Evolutionary conservation across 2,329 filamentous ascomycete species (phyloP).

Genomic region (Aspergillus sp.): DNA sequence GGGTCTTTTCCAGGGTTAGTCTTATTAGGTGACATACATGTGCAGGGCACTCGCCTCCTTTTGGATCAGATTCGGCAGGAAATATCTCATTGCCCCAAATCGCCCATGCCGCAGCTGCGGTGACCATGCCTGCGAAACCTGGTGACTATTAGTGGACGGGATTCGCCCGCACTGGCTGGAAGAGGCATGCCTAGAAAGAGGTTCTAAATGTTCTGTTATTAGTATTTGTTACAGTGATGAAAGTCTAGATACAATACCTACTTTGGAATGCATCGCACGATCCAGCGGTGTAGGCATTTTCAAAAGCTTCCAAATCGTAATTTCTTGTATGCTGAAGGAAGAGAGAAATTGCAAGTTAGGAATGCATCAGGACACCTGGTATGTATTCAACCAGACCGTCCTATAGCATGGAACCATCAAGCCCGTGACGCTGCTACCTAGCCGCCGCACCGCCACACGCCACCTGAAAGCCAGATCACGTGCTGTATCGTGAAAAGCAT

Average conservation of each 20-base stretch:
- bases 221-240: not conserved
- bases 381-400: not conserved
- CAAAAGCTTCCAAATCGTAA: not conserved
- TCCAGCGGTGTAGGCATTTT: conserved; percentile 71
- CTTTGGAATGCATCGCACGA: conserved; percentile 68
- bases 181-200: conserved; percentile 62
- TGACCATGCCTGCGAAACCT: conserved; percentile 80
- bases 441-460: conserved; percentile 14
- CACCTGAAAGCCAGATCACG: not conserved
- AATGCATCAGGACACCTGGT: not conserved
- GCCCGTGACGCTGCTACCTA: conserved; percentile 7
- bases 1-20: conserved; percentile 51
- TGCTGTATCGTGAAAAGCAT: not conserved
- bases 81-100: conserved; percentile 89
- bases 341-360: not conserved
- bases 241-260: conserved; percentile 37
- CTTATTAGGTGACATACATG: not conserved
- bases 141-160: conserved; percentile 27
- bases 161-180: not conserved
- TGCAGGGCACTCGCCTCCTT: conserved; percentile 56
- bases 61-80: conserved; percentile 72
- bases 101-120: conserved; percentile 76
- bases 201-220: conserved; percentile 52
- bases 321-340: not conserved
- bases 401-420: not conserved